Conservation (phyloP, 805 yeast species). For the Lipomyces sp. region DNA sequence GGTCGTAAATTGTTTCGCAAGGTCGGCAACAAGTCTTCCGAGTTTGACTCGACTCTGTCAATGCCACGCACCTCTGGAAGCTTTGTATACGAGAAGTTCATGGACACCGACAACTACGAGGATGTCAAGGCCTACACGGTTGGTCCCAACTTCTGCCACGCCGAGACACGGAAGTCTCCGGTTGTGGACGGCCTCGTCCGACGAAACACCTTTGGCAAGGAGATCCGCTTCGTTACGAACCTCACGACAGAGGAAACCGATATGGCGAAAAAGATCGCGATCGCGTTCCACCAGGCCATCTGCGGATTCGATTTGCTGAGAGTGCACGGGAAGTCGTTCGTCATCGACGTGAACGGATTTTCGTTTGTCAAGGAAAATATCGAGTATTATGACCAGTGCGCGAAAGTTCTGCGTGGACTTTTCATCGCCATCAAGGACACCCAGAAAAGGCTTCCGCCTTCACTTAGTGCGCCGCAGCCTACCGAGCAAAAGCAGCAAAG, state of each 20-base stretch:
- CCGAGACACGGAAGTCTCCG: slow-evolving; percentile 97
- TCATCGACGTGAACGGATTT: slow-evolving; percentile 96
- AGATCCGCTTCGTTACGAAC: slow-evolving; percentile 83
- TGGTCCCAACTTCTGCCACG: slow-evolving; percentile 87
- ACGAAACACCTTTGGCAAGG: slow-evolving; percentile 96
- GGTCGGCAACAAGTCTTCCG: slow-evolving; percentile 95
- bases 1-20: slow-evolving; percentile 92
- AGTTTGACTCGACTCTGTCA: slow-evolving; percentile 77
- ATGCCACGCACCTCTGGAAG: slow-evolving; percentile 86
- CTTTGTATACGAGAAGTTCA: slow-evolving; percentile 85
- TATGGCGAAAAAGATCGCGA: slow-evolving; percentile 77
- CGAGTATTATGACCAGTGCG: slow-evolving; percentile 79
- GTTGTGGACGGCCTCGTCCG: slow-evolving; percentile 99
- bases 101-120: slow-evolving; percentile 97
- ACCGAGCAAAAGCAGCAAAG: slow-evolving; percentile 69
- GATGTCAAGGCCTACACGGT: slow-evolving; percentile 99
- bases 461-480: slow-evolving; percentile 37
- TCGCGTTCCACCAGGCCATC: slow-evolving; percentile 81
- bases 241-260: slow-evolving; percentile 67
- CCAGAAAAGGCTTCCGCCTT: slow-evolving; percentile 39
- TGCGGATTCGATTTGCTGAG: slow-evolving; percentile 95
- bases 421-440: slow-evolving; percentile 49
- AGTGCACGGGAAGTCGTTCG: slow-evolving; percentile 83
- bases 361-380: slow-evolving; percentile 93
- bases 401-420: slow-evolving; percentile 69